phyloP scores from a whole-genome alignment of 805 yeast genomes.

The Saturnispora halmiae region DNA sequence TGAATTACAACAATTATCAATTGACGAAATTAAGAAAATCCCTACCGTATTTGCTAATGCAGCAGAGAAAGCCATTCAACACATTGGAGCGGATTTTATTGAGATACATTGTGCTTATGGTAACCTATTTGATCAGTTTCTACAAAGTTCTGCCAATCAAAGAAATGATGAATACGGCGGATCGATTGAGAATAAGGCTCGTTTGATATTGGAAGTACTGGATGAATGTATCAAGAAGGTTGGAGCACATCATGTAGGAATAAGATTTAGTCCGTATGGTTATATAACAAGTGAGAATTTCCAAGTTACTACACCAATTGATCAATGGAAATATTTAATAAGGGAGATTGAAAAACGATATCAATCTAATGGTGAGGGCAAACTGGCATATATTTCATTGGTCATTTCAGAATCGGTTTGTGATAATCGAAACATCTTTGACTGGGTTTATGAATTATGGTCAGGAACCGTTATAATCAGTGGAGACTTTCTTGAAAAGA shows the following conservation, averaged over 20 bases:
- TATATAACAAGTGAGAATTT: conserved; percentile 32
- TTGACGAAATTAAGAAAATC: conserved; percentile 33
- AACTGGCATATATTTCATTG: conserved; percentile 21
- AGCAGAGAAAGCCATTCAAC: conserved; percentile 31
- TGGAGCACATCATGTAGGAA: conserved; percentile 41
- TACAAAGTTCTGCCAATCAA: conserved; percentile 28
- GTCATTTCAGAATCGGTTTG: conserved; percentile 45
- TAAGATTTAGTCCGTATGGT: conserved; percentile 43
- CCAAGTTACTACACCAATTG: conserved; percentile 28
- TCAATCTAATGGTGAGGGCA: conserved; percentile 10
- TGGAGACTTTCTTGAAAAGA: conserved; percentile 12
- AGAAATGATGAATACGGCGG: conserved; percentile 38
- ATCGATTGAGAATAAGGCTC: conserved; percentile 35
- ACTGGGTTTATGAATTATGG: conserved; percentile 9
- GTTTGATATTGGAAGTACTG: conserved; percentile 37
- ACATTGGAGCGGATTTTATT: conserved; percentile 34
- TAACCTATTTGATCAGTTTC: conserved; percentile 32
- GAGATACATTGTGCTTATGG: conserved; percentile 38
- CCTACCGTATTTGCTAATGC: conserved; percentile 35
- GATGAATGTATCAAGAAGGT: conserved; percentile 42
- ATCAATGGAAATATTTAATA: conserved; percentile 31
- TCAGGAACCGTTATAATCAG: conserved; percentile 19
- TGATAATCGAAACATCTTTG: neutral
- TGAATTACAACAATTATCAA: conserved; percentile 39
- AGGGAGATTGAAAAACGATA: conserved; percentile 30